Evolutionary conservation across 2,329 filamentous ascomycete species (phyloP), one percentile per base, ranked within the genome.

Genomic region (Arthrobotrys pseudoclavata): DNA sequence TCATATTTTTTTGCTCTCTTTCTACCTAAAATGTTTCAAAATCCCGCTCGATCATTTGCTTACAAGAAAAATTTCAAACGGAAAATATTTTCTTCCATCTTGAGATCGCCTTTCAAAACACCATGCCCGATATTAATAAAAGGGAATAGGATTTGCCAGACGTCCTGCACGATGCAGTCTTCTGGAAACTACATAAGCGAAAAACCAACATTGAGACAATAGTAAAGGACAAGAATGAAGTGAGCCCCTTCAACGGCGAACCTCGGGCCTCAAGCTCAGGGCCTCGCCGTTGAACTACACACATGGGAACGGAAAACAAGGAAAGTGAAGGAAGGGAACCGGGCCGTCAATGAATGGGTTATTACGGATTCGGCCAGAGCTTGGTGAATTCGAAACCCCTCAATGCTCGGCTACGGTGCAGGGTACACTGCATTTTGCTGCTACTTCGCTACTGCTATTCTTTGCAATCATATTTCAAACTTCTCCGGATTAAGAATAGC

Each of bases 181-280:
- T 67, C 45, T 67, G 74, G 68, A 67, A 69, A 77, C 69, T 48
- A 74, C 67, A 71, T 77, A 77, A 77, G 67, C 74, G 67, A 77
- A 67, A 63, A 63, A 37, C 29, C 57, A 64, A 60, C 55, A 42
- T 60, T 60, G 55, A 60, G 48, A 69, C 68, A 62, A 63, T 24
- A 63, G 57, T 37, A 57, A 69, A 34, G 53, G 37, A 60, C 34
- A 69, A 12, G 29, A 64, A 31, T 63, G n/a, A 60, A 60, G 31
- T 60, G 55, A 60, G 34, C 55, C 57, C n/a, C 37, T 34, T 67
- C 66, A 70, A 70, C 66, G 40, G 72, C 57, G 60, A 76, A 62
- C 37, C 48, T 68, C 22, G 48, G 40, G 53, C 48, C 55, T 64
- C 48, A 52, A 62, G 72, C 48, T 61, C 34, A 42, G 20, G 34